Evolutionary conservation across 164 flowering plant species (phyloP), one percentile per base, ranked within the genome.

Genomic region (Tinospora cordifolia): DNA sequence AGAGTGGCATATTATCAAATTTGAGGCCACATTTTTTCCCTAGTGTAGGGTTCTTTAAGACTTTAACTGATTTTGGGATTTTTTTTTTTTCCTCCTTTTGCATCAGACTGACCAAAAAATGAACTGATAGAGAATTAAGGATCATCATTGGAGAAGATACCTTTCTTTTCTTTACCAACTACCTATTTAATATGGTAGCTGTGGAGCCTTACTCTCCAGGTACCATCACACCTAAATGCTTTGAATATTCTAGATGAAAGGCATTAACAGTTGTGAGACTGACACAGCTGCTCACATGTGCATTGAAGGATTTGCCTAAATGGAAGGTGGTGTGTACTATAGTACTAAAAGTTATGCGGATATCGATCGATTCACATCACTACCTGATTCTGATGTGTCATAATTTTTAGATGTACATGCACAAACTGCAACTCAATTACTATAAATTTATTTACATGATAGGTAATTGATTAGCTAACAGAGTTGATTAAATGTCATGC

Each of bases 181-280:
- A 19, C 24, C 60, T 51, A 54, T 54, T 54, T 54, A 54, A 9
- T 54, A 21, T 54, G 60, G 7, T 22, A 54, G 60, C 60, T 54
- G 22, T 24, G 60, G 21, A 54, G 3, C 3, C 36, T 8, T 54
- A 8, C 25, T 19, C 9, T 54, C 47, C 47, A 54, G 9, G 60
- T 54, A 54, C 60, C 60, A 54, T 54, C 60, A 54, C 60, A 54
- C 60, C n/a, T 54, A 54, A 54, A 51, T 15, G 59, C n/a, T 51
- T 51, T 51, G 59, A 17, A 51, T 51, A 51, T 51, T 51, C 22
- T 15, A 17, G 59, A 22, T 5, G 22, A 0, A 51, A 4, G 36
- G 8, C 21, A 51, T 51, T 51, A 51, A 51, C 19, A n/a, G 59
- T 15, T 51, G 17, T 41, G 36, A 41, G 59, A 51, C 21, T 51